Percentiles rank a stretch among this genome's conserved stretches.
These are phyloP conservation scores for Flaveria bidentis DNA, from an alignment of 129 eudicot genomes.

Conservation along the genomic window DNA sequence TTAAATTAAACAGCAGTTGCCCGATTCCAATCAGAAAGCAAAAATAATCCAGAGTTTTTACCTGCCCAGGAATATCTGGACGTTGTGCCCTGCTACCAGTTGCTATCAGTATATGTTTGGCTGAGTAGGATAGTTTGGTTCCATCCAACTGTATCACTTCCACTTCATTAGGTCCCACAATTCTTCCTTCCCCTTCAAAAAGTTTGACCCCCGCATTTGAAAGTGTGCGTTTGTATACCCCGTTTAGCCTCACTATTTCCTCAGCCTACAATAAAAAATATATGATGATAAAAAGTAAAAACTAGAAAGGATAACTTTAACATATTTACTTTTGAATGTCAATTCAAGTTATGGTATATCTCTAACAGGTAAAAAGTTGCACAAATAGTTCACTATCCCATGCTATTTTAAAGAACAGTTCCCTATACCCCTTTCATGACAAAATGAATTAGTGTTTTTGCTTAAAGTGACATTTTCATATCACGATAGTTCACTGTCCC, in stretches of 20 bases:
- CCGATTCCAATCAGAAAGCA: constrained; percentile 1
- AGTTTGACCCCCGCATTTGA: constrained; percentile 89
- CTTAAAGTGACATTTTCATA: background rate
- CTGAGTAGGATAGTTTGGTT: constrained; percentile 66
- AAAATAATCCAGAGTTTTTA: constrained; percentile 11
- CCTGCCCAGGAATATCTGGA: constrained; percentile 85
- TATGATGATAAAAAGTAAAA: constrained; percentile 19
- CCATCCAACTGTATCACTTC: constrained; percentile 85
- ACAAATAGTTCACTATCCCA: too few species aligned
- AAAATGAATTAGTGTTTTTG: background rate
- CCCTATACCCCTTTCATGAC: background rate
- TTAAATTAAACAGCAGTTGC: constrained; percentile 15
- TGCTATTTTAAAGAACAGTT: too few species aligned
- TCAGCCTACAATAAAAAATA: constrained; percentile 59
- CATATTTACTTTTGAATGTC: constrained; percentile 5
- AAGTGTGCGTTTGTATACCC: constrained; percentile 79
- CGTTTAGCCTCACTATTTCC: constrained; percentile 79
- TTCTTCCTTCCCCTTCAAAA: constrained; percentile 91
- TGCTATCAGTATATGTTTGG: constrained; percentile 86
- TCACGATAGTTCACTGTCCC: background rate
- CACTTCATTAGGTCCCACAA: constrained; percentile 90
- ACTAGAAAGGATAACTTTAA: background rate
- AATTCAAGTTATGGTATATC: background rate
- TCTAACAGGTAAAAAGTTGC: too few species aligned
- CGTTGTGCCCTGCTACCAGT: constrained; percentile 97